Evolutionary conservation across 257 asterid species (phyloP), one percentile per base, ranked within the genome.

Genomic region (Primulina tabacum): DNA sequence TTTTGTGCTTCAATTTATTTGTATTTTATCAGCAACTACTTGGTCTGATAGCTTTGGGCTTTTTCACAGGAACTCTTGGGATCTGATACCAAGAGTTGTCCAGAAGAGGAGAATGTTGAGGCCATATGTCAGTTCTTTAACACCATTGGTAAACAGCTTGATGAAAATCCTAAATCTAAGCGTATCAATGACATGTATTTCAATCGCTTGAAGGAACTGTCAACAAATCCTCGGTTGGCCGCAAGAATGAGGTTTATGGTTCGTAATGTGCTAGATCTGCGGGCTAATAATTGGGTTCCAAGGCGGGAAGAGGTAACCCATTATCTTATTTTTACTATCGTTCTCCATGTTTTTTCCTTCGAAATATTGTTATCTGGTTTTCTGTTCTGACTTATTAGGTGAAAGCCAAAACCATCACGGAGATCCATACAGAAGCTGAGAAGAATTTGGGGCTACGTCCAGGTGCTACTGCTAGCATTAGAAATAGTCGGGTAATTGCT

Each of bases 391-490:
- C 68, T 69, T 65, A 30, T 68, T 78, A 92, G 98, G 84, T 92
- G 58, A 92, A 78, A 88, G 99, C 98, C 43, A 94, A 94, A 83
- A 94, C 92, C 28, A 91, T 94, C 63, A 82, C 79, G 10, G 99
- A 94, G 90, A 94, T 94, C 67, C 99, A 94, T 73, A 69, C 89
- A 0, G 99, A 94, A 74, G 99, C 99, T n/a, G 99, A 91, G 77
- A 94, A 83, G 78, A 89, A 81, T 67, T 56, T 94, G 73, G 99
- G 99, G 37, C 73, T 94, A 65, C 99, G 99, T 38, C 97, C 97
- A 0, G 99, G 99, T 75, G 92, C 96, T 43, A 84, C 93, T 62
- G 97, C 97, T 78, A 79, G 83, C 75, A 91, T 91, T 53, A 84
- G 97, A 68, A 87, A 85, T 75, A 80, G 74, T 32, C 90, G 93